These are phyloP conservation scores for Rhodotorula glutinis DNA, from an alignment of 1,284 basidiomycete genomes.

Conservation along the genomic window DNA sequence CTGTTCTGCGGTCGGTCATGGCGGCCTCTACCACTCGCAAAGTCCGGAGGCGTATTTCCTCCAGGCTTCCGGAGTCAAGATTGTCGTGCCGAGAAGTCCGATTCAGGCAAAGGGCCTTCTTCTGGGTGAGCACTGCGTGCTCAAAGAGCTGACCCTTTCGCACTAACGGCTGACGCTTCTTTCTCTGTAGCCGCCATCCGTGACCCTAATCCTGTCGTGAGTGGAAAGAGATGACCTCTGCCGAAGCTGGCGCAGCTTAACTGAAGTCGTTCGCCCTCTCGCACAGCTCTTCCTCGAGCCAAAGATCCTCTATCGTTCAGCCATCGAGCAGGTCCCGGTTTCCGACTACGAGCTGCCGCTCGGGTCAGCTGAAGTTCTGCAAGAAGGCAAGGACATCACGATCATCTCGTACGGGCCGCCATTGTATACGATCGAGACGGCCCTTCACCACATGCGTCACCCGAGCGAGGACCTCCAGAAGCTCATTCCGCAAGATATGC, in stretches of 20 bases:
- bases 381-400: slow-evolving; percentile 74
- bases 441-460: slow-evolving; percentile 62
- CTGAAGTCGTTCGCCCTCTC: neutral
- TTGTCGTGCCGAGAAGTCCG: slow-evolving; percentile 87
- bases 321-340: slow-evolving; percentile 87
- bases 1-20: slow-evolving; percentile 86
- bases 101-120: slow-evolving; percentile 91
- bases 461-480: slow-evolving; percentile 65
- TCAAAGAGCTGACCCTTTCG: too few relatives aligned
- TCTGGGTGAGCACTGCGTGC: slow-evolving; percentile 48
- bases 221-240: neutral
- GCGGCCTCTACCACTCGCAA: slow-evolving; percentile 89
- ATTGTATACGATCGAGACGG: slow-evolving; percentile 81
- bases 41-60: slow-evolving; percentile 93
- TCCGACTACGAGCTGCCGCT: slow-evolving; percentile 83
- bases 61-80: slow-evolving; percentile 81
- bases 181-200: slow-evolving; percentile 69
- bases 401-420: slow-evolving; percentile 89
- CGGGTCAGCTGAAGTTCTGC: slow-evolving; percentile 70
- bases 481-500: slow-evolving; percentile 66
- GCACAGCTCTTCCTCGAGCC: slow-evolving; percentile 74
- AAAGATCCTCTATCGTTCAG: slow-evolving; percentile 79
- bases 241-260: too few relatives aligned
- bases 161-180: too few relatives aligned
- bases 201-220: slow-evolving; percentile 84